Evolutionary conservation across 2,329 filamentous ascomycete genomes (phyloP).

Genomic region (Xylaria sp.): DNA sequence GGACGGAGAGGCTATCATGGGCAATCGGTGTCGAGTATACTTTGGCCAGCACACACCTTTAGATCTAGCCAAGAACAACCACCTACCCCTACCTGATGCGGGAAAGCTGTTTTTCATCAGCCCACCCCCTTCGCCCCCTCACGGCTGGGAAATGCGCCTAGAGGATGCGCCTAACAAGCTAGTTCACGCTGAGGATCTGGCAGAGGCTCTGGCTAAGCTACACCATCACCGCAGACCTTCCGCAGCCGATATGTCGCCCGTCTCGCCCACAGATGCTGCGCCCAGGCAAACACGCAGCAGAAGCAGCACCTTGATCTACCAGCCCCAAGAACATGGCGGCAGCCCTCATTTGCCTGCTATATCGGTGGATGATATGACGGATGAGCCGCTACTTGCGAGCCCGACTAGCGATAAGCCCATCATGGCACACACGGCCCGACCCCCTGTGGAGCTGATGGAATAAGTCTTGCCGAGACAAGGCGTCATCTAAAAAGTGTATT

Average conservation of each 20-base stretch:
- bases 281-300: slow-evolving; percentile 61
- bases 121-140: slow-evolving; percentile 73
- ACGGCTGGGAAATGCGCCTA: slow-evolving; percentile 74
- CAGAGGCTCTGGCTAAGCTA: slow-evolving; percentile 71
- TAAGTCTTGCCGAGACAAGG: slow-evolving; percentile 25
- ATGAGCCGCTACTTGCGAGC: slow-evolving; percentile 58
- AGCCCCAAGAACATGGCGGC: slow-evolving; percentile 65
- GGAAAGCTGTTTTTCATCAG: slow-evolving; percentile 80
- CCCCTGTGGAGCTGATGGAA: slow-evolving; percentile 73
- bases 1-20: slow-evolving; percentile 79
- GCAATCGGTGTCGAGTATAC: slow-evolving; percentile 74
- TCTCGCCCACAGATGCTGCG: slow-evolving; percentile 54
- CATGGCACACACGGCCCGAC: slow-evolving; percentile 68
- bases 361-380: slow-evolving; percentile 74
- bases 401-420: slow-evolving; percentile 57
- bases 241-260: slow-evolving; percentile 45
- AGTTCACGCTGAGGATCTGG: slow-evolving; percentile 75
- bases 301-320: slow-evolving; percentile 73
- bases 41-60: slow-evolving; percentile 72
- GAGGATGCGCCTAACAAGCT: slow-evolving; percentile 77
- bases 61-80: slow-evolving; percentile 60
- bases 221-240: slow-evolving; percentile 55
- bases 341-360: slow-evolving; percentile 71
- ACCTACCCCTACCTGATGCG: slow-evolving; percentile 73
- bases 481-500: slow-evolving; percentile 26